Conservation (phyloP, 2,329 filamentous ascomycete genomes). For the Alternaria tenuissima region DNA sequence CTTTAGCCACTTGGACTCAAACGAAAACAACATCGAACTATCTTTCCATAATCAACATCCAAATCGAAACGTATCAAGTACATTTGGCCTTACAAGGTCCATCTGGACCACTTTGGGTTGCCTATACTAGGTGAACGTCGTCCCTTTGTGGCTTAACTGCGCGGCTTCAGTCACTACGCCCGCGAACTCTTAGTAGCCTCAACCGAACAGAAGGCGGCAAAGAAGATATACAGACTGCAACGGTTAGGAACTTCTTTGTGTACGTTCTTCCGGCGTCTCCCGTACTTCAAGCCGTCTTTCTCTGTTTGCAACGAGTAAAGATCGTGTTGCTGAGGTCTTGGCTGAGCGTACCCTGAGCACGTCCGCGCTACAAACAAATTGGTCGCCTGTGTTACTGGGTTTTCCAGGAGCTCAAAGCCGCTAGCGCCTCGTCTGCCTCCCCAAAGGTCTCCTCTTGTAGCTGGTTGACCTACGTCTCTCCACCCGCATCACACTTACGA, state of each 20-base stretch:
- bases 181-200: background rate
- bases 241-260: background rate
- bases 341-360: slow-evolving; percentile 13
- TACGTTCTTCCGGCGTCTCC: slow-evolving; percentile 2
- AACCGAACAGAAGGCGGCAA: background rate
- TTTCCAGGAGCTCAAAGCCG: slow-evolving; percentile 5
- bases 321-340: slow-evolving; percentile 3
- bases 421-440: slow-evolving; percentile 11
- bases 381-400: background rate
- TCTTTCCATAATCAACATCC: background rate
- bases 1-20: background rate
- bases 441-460: background rate
- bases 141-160: background rate
- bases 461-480: background rate
- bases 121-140: background rate
- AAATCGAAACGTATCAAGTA: background rate
- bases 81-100: background rate
- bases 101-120: background rate
- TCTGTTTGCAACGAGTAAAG: background rate
- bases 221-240: slow-evolving; percentile 1
- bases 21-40: background rate
- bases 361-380: background rate
- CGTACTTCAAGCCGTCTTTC: slow-evolving; percentile 3
- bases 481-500: background rate
- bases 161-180: background rate